Evolutionary conservation across 2,329 filamentous ascomycete species (phyloP).

Genomic region (Beauveria pseudobassiana): DNA sequence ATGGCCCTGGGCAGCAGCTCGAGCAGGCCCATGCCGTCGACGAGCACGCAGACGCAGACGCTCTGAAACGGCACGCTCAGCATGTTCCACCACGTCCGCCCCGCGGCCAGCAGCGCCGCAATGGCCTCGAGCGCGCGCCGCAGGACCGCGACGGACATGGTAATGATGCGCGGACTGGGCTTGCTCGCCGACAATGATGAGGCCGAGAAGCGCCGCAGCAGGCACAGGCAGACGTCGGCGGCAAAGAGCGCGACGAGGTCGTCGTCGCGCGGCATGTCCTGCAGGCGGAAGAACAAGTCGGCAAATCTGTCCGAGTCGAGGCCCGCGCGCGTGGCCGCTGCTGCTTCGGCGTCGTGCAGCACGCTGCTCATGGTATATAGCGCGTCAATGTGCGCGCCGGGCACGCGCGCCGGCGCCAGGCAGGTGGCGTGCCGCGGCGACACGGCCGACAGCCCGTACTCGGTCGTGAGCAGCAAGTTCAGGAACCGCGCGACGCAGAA

Average conservation of each 20-base stretch:
- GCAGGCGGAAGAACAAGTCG: not conserved
- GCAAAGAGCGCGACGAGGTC: conserved; percentile 9
- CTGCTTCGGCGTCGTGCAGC: not conserved
- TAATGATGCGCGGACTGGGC: not conserved
- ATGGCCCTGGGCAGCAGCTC: conserved; percentile 10
- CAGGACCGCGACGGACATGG: not conserved
- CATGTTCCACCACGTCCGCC: conserved; percentile 14
- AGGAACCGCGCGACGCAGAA: conserved; percentile 15
- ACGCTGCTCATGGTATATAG: conserved; percentile 2
- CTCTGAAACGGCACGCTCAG: conserved; percentile 14
- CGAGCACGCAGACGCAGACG: conserved; percentile 11
- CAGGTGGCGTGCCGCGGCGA: not conserved
- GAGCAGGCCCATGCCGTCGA: conserved; percentile 9
- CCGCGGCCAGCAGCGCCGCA: not conserved
- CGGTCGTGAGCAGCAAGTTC: conserved; percentile 13
- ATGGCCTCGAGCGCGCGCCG: conserved; percentile 4
- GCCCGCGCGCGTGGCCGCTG: not conserved
- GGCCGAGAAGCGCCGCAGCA: conserved; percentile 9
- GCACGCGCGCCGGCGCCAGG: not conserved
- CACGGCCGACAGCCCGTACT: conserved; percentile 13
- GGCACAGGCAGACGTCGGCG: conserved; percentile 12
- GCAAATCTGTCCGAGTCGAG: conserved; percentile 5
- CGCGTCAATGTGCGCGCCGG: conserved; percentile 1
- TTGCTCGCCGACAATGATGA: not conserved
- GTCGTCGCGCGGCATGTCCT: not conserved